Evolutionary conservation across 768 basidiomycete genomes (phyloP), one percentile per base, ranked within the genome.

Genomic region (Suillus subalutaceus): DNA sequence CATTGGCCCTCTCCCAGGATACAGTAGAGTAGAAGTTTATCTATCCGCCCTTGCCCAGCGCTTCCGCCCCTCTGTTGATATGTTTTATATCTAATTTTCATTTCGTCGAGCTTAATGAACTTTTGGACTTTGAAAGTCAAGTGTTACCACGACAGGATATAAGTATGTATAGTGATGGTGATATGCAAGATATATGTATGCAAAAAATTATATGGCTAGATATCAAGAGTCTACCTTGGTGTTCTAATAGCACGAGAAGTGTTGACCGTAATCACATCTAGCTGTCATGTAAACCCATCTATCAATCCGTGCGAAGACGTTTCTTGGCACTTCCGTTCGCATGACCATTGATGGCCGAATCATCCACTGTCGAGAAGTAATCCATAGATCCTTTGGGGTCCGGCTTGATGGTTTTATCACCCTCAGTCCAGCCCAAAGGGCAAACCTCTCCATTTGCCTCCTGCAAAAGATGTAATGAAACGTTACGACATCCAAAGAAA

Each of bases 401-500:
- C 35, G 91, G 82, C 77, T 93, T 94, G 82, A 94, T 93, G 53
- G 93, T 93, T 80, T 88, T 88, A 65, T 81, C 79, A 43, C 93
- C 92, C 73, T 93, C 89, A 18, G 82, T 88, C 95, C 95, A 97
- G 79, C 93, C 93, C 15, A 88, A 90, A 18, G 95, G 96, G 83
- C 95, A 97, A 26, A 96, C 95, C 76, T 97, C 94, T 32, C 96
- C 96, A 73, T 94, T 86, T 76, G 89, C 82, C 67, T 97, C 95
- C 92, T 92, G 66, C 18, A 62, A 57, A 40, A 38, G 30, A 63
- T 40, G 62, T 48, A 66, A 65, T 41, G n/a, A 41, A 57, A 55
- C 57, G 41, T 56, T 23, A 41, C 55, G 10, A 5, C 26, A 62
- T 55, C n/a, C 16, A 35, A 30, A 53, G 15, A 35, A 62, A 58